These are phyloP conservation scores for Dictyostelium capitatum DNA, from an alignment of 78 protist species.

Conservation along the genomic window DNA sequence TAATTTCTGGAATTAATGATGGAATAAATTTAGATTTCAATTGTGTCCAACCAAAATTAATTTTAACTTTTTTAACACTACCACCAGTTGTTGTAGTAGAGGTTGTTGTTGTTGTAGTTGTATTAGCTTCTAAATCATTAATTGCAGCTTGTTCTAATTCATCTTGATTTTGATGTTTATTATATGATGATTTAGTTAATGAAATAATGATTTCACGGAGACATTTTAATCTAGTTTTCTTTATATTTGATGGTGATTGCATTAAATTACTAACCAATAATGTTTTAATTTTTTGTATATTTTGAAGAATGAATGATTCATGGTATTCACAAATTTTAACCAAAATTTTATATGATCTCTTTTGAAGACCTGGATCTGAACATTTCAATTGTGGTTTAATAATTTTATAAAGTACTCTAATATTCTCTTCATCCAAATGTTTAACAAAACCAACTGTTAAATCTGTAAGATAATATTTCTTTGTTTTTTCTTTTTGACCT, in stretches of 20 bases:
- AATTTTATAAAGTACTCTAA: conserved; percentile 45
- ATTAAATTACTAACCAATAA: conserved; percentile 27
- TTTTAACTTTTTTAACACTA: not conserved
- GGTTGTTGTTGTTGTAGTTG: not conserved
- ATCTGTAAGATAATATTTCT: conserved; percentile 69
- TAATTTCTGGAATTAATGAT: conserved; percentile 50
- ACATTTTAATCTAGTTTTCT: conserved; percentile 48
- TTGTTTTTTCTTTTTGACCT: conserved; percentile 29
- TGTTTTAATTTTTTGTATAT: conserved; percentile 23
- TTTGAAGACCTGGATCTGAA: conserved; percentile 46
- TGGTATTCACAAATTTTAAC: conserved; percentile 49
- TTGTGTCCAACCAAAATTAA: conserved; percentile 49
- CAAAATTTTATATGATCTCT: conserved; percentile 55
- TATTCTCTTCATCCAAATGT: conserved; percentile 39
- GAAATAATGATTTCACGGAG: conserved; percentile 4
- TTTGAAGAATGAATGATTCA: conserved; percentile 39
- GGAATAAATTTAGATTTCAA: conserved; percentile 61
- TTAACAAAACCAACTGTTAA: conserved; percentile 77
- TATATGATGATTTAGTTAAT: not conserved
- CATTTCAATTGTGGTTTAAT: conserved; percentile 66
- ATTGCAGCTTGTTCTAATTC: not conserved
- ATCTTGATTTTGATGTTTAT: not conserved
- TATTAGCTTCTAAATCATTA: not conserved
- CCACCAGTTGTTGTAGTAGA: not conserved
- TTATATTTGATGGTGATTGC: conserved; percentile 50